A percentile compares a stretch with the other conserved stretches of the same genome.
Conservation (phyloP, 805 yeast genomes). For the Kodamaea leandrae region DNA sequence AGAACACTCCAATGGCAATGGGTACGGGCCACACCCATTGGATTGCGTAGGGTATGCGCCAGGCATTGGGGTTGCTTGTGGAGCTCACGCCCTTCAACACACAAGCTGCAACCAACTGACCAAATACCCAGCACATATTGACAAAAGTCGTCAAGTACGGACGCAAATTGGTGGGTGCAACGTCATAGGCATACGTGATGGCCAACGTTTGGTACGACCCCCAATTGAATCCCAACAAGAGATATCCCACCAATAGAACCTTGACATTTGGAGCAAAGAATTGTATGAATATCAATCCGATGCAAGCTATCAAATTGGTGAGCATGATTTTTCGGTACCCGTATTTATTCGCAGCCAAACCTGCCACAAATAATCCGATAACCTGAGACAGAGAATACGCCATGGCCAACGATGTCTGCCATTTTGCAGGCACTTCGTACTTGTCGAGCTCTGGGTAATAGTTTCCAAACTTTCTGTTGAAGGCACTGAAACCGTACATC, state of each 20-base stretch:
- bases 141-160: conserved; percentile 48
- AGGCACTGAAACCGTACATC: conserved; percentile 35
- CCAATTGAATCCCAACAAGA: conserved; percentile 49
- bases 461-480: conserved; percentile 35
- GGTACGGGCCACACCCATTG: conserved; percentile 42
- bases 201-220: conserved; percentile 55
- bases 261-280: conserved; percentile 44
- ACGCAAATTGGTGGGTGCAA: conserved; percentile 51
- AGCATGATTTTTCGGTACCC: conserved; percentile 45
- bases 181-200: conserved; percentile 55
- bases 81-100: conserved; percentile 39
- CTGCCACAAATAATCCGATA: conserved; percentile 46
- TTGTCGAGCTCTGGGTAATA: conserved; percentile 24
- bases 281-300: conserved; percentile 44
- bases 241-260: conserved; percentile 42
- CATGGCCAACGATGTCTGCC: conserved; percentile 43
- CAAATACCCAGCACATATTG: conserved; percentile 54
- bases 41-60: conserved; percentile 43
- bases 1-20: conserved; percentile 30
- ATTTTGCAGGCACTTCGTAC: conserved; percentile 37
- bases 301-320: conserved; percentile 25
- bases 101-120: conserved; percentile 56
- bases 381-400: conserved; percentile 33
- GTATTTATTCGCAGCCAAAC: conserved; percentile 41
- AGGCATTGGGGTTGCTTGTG: conserved; percentile 33